Evolutionary conservation across 2,329 filamentous ascomycete genomes (phyloP).

Genomic region (Venturiaceae sp.): DNA sequence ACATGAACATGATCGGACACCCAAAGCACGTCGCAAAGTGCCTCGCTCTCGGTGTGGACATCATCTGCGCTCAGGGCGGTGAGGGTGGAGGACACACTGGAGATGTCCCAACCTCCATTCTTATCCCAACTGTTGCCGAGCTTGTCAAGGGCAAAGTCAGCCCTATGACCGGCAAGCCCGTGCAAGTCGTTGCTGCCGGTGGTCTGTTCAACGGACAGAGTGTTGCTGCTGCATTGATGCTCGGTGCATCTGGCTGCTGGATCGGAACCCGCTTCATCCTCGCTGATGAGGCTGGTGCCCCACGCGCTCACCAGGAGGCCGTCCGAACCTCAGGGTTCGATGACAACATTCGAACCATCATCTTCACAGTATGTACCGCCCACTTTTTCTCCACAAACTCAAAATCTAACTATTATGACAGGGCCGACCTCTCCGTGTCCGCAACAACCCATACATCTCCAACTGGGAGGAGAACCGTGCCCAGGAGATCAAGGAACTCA

Average conservation of each 20-base stretch:
- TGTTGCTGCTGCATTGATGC: conserved; percentile 81
- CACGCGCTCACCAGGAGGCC: conserved; percentile 89
- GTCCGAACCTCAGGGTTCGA: conserved; percentile 86
- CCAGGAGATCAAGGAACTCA: conserved; percentile 86
- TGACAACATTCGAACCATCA: conserved; percentile 93
- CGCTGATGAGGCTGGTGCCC: conserved; percentile 86
- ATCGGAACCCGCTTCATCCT: conserved; percentile 95
- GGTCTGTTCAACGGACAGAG: conserved; percentile 31
- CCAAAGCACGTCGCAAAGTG: conserved; percentile 98
- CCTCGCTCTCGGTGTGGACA: conserved; percentile 76
- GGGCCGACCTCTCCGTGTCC: conserved; percentile 85
- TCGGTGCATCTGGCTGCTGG: conserved; percentile 90
- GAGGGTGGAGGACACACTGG: conserved; percentile 96
- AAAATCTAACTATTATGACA: conserved; percentile 13
- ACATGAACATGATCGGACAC: conserved; percentile 99
- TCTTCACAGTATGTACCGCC: conserved; percentile 77
- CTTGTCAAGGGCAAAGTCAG: conserved; percentile 72
- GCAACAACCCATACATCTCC: conserved; percentile 85
- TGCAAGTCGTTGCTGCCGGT: conserved; percentile 59
- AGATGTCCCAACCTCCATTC: conserved; percentile 80
- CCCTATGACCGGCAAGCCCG: conserved; percentile 74
- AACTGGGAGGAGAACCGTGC: conserved; percentile 94
- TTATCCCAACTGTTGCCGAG: conserved; percentile 87
- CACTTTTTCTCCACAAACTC: neutral
- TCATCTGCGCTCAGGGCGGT: conserved; percentile 97